Base-by-base conservation (phyloP, 2,329 filamentous ascomycete species). In the Calonectria henricotiae region DNA sequence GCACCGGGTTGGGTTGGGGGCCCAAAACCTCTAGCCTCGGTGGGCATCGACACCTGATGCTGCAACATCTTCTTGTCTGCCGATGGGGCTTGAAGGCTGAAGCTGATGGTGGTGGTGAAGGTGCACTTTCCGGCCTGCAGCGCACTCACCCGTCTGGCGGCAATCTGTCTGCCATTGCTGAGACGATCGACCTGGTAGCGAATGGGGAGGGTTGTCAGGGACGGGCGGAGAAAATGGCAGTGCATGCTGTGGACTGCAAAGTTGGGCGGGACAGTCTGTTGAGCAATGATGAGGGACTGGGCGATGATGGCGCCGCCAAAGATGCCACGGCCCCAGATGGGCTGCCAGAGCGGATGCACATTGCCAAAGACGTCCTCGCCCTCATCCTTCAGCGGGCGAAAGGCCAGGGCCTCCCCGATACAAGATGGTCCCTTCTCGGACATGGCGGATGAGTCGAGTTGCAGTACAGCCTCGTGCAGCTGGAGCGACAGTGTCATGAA, bases 301-400 rank as follows among this genome's bases (percentile, higher is more conserved):
- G 64, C 64, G n/a, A 67, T 41, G 30, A 67, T 23, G 23, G 27
- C 39, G n/a, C 64, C 64, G 41, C 64, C 64, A 30, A 44, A 67
- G 27, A 49, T 39, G 15, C 64, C 64, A 13, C 64, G 51, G 8
- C 25, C 64, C 51, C 64, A 61, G 15, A 49, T 39, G 5, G 64
- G 54, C 35, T 49, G 32, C 54, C 43, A 47, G 8, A 67, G 43
- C 4, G 49, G 41, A 13, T 66, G 37, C 55, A 37, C 39, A 12
- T 58, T 66, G n/a, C n/a, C 35, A 51, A 35, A 66, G 4, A n/a
- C 41, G 41, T 66, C 43, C 39, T 60, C 9, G 20, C 43, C 43
- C 43, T 46, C 43, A 11, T 20, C 43, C n/a, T 58, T 39, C 4
- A 58, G 20, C 4, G 23, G 51, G 8, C 51, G 51, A 58, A 58